Base-by-base conservation (phyloP, 1,284 basidiomycete species). In the Cutaneotrichosporon sp. region DNA sequence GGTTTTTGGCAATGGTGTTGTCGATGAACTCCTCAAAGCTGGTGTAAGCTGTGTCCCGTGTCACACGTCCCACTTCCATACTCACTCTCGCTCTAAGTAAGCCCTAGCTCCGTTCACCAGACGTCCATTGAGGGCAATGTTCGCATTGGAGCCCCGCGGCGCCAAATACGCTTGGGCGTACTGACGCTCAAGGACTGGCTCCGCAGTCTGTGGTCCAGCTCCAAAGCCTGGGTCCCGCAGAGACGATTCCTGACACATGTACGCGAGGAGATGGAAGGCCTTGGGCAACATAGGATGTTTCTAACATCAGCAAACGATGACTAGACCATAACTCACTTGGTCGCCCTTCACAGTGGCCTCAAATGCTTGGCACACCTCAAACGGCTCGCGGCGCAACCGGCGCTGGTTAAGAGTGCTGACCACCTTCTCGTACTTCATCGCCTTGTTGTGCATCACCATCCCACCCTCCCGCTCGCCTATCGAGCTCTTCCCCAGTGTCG, bases 391-490 rank as follows among this genome's bases (percentile, higher is more conserved):
- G 33, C 65, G 60, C 51, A 71, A 51, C 46, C 72, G 57, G 45
- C 55, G 55, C 43, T 61, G 55, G 54, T 75, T 73, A n/a, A 74
- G 60, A 32, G 45, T 51, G 70, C 90, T 92, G 37, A 94, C 78
- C 27, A 88, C 84, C 51, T 83, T 82, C 73, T 90, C 88, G 70
- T 94, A 97, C n/a, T 84, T 84, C 83, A 93, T 88, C 90, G 94
- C 93, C 76, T 90, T 90, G 70, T 82, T 85, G 75, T 94, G 92
- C 72, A 76, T 77, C 14, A 74, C 71, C 81, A 90, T 50, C 5
- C 68, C 68, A 12, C 69, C 67, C 54, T 73, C 71, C 38, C 61
- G 62, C 2, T 61, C 49, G 51, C 68, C 68, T n/a, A 51, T 53
- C 6, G 53, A 54, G 31, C 60, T 64, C 41, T 65, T 60, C 33